Percentiles rank a stretch among this genome's conserved stretches.
Evolutionary conservation across 352 stramenopile genomes (phyloP).

Genomic region (Phytophthora pluvialis): DNA sequence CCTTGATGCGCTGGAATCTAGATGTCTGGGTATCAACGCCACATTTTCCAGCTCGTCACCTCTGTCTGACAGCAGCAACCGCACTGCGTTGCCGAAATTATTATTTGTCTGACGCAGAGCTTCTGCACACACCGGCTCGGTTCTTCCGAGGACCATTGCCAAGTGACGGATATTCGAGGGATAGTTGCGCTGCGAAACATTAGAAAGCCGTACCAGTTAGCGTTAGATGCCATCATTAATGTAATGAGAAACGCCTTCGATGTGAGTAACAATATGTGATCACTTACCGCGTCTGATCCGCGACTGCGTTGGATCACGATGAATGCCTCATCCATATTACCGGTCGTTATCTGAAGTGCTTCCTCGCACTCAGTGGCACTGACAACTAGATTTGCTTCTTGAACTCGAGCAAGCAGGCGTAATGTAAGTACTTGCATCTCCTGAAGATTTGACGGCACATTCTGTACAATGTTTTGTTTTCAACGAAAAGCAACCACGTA

Average conservation of each 20-base stretch:
- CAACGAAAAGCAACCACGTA: constrained; percentile 2
- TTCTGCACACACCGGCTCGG: constrained; percentile 60
- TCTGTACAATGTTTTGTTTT: constrained; percentile 11
- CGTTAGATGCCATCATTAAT: background rate
- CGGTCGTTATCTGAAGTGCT: constrained; percentile 40
- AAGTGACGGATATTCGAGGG: constrained; percentile 55
- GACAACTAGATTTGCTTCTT: constrained; percentile 38
- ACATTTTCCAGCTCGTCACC: constrained; percentile 42
- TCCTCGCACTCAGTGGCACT: constrained; percentile 50
- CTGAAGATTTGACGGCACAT: constrained; percentile 14
- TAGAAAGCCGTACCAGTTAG: constrained; percentile 11
- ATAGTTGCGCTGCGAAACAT: constrained; percentile 34
- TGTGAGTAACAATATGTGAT: background rate
- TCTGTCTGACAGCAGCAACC: constrained; percentile 58
- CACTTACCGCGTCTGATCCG: constrained; percentile 20
- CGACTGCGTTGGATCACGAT: constrained; percentile 20
- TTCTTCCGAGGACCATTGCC: constrained; percentile 52
- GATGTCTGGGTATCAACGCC: constrained; percentile 16
- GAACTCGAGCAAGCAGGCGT: constrained; percentile 34
- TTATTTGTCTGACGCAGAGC: constrained; percentile 59
- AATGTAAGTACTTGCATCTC: constrained; percentile 35
- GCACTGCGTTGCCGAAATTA: constrained; percentile 57
- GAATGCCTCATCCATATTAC: constrained; percentile 44
- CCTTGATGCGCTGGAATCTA: background rate
- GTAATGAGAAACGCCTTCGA: background rate